A percentile compares a stretch with the other conserved stretches of the same genome.
These are phyloP conservation scores for Cylindrotheca closterium DNA, from an alignment of 108 stramenopile species.

Conservation along the genomic window DNA sequence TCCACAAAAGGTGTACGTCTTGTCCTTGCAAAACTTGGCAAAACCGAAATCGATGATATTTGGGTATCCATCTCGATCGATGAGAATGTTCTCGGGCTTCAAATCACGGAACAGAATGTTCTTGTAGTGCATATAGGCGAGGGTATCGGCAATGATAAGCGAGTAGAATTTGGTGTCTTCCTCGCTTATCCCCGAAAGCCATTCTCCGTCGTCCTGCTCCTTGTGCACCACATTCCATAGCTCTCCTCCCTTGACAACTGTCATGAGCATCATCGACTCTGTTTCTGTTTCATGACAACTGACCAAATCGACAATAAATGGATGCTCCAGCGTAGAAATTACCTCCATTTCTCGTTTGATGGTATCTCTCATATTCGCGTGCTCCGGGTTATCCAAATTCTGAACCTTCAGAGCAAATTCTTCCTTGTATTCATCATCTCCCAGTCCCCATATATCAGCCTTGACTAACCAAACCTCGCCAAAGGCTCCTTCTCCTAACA, in stretches of 20 bases:
- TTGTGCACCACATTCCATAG: constrained; percentile 74
- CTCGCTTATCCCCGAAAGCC: constrained; percentile 64
- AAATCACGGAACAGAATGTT: constrained; percentile 87
- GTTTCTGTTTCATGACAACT: constrained; percentile 73
- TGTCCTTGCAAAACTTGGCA: constrained; percentile 50
- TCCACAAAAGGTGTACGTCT: constrained; percentile 90
- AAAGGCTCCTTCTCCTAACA: constrained; percentile 56
- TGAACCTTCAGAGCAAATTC: constrained; percentile 88
- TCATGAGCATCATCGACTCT: constrained; percentile 56
- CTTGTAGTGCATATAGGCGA: constrained; percentile 60
- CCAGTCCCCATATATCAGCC: constrained; percentile 15
- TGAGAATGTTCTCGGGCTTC: constrained; percentile 73
- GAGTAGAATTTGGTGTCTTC: constrained; percentile 28
- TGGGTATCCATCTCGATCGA: constrained; percentile 75
- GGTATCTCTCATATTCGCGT: constrained; percentile 65
- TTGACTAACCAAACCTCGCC: constrained; percentile 58
- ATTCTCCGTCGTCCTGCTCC: constrained; percentile 42
- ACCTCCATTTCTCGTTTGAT: constrained; percentile 77
- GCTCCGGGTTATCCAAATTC: constrained; percentile 41
- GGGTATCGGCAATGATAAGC: constrained; percentile 28
- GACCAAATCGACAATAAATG: constrained; percentile 87
- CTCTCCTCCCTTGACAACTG: constrained; percentile 81
- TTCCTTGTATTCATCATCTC: constrained; percentile 32
- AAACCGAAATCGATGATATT: constrained; percentile 74
- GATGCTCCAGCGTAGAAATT: constrained; percentile 79